Base-by-base conservation (phyloP, 2,329 filamentous ascomycete species). In the Exophiala viscosa region DNA sequence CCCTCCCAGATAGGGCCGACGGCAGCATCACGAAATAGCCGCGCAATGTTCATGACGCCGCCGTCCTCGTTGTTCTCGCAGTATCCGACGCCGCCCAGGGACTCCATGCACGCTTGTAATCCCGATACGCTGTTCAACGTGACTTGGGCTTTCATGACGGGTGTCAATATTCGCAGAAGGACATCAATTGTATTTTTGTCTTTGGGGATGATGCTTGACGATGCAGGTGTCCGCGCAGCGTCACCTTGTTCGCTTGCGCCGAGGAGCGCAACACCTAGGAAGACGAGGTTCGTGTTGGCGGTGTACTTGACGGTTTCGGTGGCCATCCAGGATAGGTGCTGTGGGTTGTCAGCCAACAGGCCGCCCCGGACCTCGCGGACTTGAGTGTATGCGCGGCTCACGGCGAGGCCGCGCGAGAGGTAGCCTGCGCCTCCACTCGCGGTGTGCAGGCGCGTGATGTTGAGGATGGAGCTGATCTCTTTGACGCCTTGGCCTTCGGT, bases 1-100 rank as follows among this genome's bases (percentile, higher is more conserved):
- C 85, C 84, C 66, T 87, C 84, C 83, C 83, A 86, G 45, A 88
- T 88, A 11, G 80, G 76, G 45, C 81, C 70, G 2, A 88, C 84
- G 28, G 74, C 73, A 7, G 77, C 77, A 62, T 88, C 85, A 4
- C 86, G 78, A 62, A 82, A 85, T 1, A 88, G 69, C 11, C 83
- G 76, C 0, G 84, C 77, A 1, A 88, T 70, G 64, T 88, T 88
- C 51, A 87, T 69, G n/a, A 80, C 74, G 48, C 82, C 80, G 45
- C 81, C 78, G 55, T 67, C 61, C n/a, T 60, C 57, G 50, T 60
- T 60, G 51, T 66, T 66, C 48, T 68, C 64, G 53, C 68, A 55
- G 62, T 68, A 61, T 40, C 66, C 64, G 14, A 67, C 61, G 14
- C 68, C 63, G 10, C 65, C 66, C 5, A 68, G 54, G 15, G 60